Evolutionary conservation across 352 stramenopile species (phyloP).

Genomic region (Blastocystis sp.): DNA sequence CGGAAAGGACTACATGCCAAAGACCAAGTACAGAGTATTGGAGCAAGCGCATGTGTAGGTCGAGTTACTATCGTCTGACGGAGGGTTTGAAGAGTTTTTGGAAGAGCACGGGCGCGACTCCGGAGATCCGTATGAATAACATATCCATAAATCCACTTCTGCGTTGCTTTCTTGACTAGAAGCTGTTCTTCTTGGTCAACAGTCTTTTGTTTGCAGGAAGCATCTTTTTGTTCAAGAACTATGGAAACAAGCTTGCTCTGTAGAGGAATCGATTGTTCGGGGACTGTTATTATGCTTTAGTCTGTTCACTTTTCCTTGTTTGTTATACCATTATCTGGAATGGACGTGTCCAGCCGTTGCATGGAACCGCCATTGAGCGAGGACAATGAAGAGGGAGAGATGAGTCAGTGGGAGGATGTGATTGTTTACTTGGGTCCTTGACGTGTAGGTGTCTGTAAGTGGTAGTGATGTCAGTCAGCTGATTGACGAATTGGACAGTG

Average conservation of each 20-base stretch:
- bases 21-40: neutral
- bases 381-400: too few species aligned
- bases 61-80: conserved; percentile 13
- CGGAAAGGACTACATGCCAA: neutral
- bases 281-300: neutral
- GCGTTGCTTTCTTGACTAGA: neutral
- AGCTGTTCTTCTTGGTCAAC: conserved; percentile 19
- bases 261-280: neutral
- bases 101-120: neutral
- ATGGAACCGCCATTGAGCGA: too few species aligned
- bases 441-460: neutral
- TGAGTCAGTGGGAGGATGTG: too few species aligned
- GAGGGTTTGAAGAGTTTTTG: conserved; percentile 27
- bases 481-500: neutral
- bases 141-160: neutral
- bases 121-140: conserved; percentile 13
- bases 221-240: neutral
- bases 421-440: neutral
- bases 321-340: neutral
- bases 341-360: neutral
- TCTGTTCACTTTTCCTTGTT: neutral
- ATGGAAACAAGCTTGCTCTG: conserved; percentile 8
- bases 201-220: neutral
- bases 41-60: neutral
- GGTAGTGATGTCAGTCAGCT: neutral